Percentiles rank a stretch among this genome's conserved stretches.
phyloP scores from a whole-genome alignment of 345 rosid genomes.

The Excoecaria agallocha region DNA sequence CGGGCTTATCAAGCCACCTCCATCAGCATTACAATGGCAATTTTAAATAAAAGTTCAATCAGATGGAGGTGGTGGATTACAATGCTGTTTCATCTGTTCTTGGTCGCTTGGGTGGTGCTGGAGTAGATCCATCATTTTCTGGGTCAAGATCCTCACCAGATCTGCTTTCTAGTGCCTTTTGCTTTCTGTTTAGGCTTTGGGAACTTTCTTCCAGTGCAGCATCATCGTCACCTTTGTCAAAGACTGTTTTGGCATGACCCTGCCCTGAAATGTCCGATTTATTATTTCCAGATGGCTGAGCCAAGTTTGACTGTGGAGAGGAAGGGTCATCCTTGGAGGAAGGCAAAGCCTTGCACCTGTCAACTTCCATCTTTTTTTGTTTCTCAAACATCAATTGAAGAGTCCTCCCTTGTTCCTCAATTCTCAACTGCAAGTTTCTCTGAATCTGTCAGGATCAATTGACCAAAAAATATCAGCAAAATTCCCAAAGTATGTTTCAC shows the following conservation, averaged over 20 bases:
- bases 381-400: slow-evolving; percentile 63
- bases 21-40: neutral
- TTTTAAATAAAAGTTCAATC: neutral
- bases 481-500: neutral
- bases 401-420: slow-evolving; percentile 79
- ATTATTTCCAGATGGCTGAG: slow-evolving; percentile 19
- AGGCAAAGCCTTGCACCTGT: slow-evolving; percentile 31
- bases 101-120: slow-evolving; percentile 33
- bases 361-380: slow-evolving; percentile 44
- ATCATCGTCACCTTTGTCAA: neutral
- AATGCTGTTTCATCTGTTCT: slow-evolving; percentile 33
- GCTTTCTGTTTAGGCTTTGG: slow-evolving; percentile 17
- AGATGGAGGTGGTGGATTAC: slow-evolving; percentile 11
- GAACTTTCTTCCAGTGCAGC: slow-evolving; percentile 12
- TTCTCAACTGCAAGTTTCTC: slow-evolving; percentile 69
- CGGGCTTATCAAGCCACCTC: neutral
- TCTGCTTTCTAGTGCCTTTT: slow-evolving; percentile 9
- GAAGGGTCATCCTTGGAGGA: slow-evolving; percentile 30
- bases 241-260: slow-evolving; percentile 7
- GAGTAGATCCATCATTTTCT: slow-evolving; percentile 12
- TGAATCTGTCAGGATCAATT: slow-evolving; percentile 53
- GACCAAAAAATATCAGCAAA: slow-evolving; percentile 2
- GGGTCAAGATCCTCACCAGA: neutral
- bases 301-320: slow-evolving; percentile 17
- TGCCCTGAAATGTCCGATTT: slow-evolving; percentile 23